Evolutionary conservation across 2,329 filamentous ascomycete species (phyloP), one percentile per base, ranked within the genome.

Genomic region (Knufia fluminis): DNA sequence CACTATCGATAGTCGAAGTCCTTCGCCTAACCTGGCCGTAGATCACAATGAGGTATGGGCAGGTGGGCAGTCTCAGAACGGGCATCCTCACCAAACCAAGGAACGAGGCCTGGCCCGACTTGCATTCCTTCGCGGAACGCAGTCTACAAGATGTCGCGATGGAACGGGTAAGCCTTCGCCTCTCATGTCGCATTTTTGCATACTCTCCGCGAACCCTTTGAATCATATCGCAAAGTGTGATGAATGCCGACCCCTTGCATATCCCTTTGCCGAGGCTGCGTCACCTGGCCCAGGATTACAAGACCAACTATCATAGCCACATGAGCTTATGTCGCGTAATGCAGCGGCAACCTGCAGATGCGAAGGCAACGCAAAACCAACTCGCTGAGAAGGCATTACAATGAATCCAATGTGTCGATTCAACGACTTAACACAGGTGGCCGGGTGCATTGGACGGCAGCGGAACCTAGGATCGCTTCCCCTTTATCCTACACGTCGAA

Each of bases 361-460:
- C 45, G 45, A 28, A 48, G 45, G 26, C 45, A 48, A 48, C 23
- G 33, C 32, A 48, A 48, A 28, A 17, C 28, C 20, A 38, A 40
- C 33, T 48, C 45, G 45, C 35, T 48, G 45, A 48, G 45, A 48
- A 39, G 45, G 45, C 45, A 40, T 12, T 48, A 26, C 35, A 48
- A 48, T 26, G 45, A 48, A 12, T 39, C 45, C n/a, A 39, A 23
- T 7, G 16, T 26, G 3, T 17, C 31, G 4, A 16, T 35, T 12
- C 16, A 36, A 26, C 22, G 24, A 28, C 42, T 45, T 26, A 45
- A 33, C 14, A 3, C 16, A 6, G 17, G 10, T 19, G 26, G 26
- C 16, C 24, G 28, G 8, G 28, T 33, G 14, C 42, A 45, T 20
- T 45, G 42, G 42, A 26, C 42, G 16, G 9, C 42, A 4, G n/a